Base-by-base conservation (phyloP, 2,329 filamentous ascomycete species). In the Davidsoniella eucalypti region DNA sequence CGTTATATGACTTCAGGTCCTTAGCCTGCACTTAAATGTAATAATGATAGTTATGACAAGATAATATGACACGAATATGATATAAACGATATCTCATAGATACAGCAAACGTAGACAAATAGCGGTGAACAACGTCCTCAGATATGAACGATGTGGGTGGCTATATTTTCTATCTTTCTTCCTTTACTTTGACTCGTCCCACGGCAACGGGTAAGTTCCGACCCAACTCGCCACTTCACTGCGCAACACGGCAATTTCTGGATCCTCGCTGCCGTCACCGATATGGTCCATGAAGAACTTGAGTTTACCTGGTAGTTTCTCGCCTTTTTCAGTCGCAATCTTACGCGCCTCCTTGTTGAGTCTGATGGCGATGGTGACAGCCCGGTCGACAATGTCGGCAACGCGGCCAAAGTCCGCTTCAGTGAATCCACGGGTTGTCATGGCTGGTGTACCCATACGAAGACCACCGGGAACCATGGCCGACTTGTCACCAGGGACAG, bases 391-490 rank as follows among this genome's bases (percentile, higher is more conserved):
- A 55, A 93, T 85, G 60, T 87, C 83, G 12, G 85, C 87, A 12
- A 94, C 85, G 14, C 84, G 77, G 50, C 78, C 77, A 67, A 96
- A 98, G 67, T 98, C 92, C 50, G 82, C 79, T 60, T 88, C 81
- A 57, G 75, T 76, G 64, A 98, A 90, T n/a, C 90, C 92, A 54
- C 92, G 80, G 16, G 87, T 94, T 18, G 92, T 96, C 92, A 98
- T 98, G 58, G 92, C 92, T 0, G 92, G 92, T 0, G 90, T 92
- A 51, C 92, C 92, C 68, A 98, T 88, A 57, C 92, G 82, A 56
- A 98, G 74, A 56, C 92, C 92, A 57, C 90, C 90, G 12, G 92
- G 92, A 56, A 90, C 86, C 61, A 98, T 76, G 1, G 92, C 92
- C 1, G 87, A 94, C 63, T 82, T 86, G 68, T 98, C 92, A 41